Base-by-base conservation (phyloP, 2,329 filamentous ascomycete species). In the Chrysoporthe puriensis region DNA sequence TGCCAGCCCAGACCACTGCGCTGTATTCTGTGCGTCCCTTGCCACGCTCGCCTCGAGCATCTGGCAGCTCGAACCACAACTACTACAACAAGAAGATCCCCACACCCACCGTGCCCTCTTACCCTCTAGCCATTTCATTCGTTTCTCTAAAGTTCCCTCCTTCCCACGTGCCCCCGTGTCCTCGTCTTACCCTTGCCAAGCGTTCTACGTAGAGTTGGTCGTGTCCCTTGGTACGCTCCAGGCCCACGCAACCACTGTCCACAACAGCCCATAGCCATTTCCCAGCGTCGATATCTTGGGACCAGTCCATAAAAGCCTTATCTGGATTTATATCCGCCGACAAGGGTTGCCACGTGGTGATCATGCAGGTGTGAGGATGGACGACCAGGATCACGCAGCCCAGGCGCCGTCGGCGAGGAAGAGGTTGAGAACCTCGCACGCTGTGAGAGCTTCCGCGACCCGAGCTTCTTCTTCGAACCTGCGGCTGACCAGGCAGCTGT, bases 391-490 rank as follows among this genome's bases (percentile, higher is more conserved):
- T 52, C 50, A 60, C 40, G 21, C 42, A 43, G 57, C 57, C 2
- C 2, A 40, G 40, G n/a, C 11, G 58, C 77, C 79, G 71, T 76
- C 76, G 59, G 63, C 74, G 36, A 77, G 80, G 64, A 82, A 82
- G 72, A 77, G 80, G 54, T 72, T 81, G 65, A 75, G 80, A 64
- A 81, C 80, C 32, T 81, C 79, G 52, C 80, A 82, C 75, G 80
- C 80, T 36, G 79, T 81, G 71, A 74, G 78, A 74, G 34, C 8
- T 2, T 18, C 32, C 56, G 46, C 46, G 7, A 48, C 13, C 50
- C 16, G 36, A 40, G 36, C 50, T 32, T 54, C 50, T 32, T 54
- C 50, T 13, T 11, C 11, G 32, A 54, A 11, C 46, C 5, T 21
- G 16, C 26, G 14, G 52, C 63, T 66, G 56, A 66, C 67, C 69